Base-by-base conservation (phyloP, 2,329 filamentous ascomycete genomes). In the Colletotrichum filicis region DNA sequence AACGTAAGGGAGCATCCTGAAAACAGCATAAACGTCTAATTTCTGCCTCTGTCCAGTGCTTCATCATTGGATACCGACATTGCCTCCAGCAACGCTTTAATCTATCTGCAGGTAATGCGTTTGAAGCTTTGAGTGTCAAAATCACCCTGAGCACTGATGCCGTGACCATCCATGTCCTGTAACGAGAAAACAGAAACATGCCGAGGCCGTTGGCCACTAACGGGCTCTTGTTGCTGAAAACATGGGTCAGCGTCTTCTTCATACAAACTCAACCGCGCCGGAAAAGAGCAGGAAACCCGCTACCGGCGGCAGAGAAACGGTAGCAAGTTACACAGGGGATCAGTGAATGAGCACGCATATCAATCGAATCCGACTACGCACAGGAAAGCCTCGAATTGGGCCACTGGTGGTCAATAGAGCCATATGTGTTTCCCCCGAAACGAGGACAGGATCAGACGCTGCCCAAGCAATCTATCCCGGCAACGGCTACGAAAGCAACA, bases 11-110 rank as follows among this genome's bases (percentile, higher is more conserved):
- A 49, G 30, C 26, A 8, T 61, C 66, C 66, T 53, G 60, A 55
- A 60, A 12, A 14, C 32, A 70, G 66, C 60, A 70, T 73, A 52
- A 73, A 60, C 49, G 24, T 57, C 60, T 55, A 69, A 57, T 70
- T 57, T 66, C 32, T 42, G 22, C 14, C 30, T 22, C 24, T 24
- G 24, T 32, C 37, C 35, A n/a, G 35, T 28, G 46, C 24, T 28
- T 52, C 35, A 14, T 19, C 58, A 28, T 30, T 14, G 11, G 37
- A 60, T 26, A 9, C 9, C 5, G 26, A 9, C 14, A 6, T 32
- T 19, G n/a, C 24, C 65, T 62, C 32, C 30, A 37, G 52, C 42
- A 52, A 59, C 46, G 35, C 42, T 58, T 69, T 66, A 66, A 68
- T 75, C 19, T 63, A 68, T 53, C 58, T 68, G 53, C 58, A 58